phyloP scores from a whole-genome alignment of 768 basidiomycete genomes.

The Zangia roseola region DNA sequence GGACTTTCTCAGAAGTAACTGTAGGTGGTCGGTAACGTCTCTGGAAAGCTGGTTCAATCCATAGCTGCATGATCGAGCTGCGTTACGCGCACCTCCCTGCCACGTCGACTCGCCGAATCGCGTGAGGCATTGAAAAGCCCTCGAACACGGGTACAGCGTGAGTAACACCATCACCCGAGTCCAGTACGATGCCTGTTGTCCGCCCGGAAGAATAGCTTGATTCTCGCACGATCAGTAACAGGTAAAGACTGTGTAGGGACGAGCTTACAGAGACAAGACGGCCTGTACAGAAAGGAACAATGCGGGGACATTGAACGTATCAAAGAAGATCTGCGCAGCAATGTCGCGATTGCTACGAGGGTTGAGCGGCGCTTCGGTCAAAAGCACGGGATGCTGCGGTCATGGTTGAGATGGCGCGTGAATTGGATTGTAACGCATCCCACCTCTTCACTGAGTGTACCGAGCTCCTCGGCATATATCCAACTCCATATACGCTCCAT shows the following conservation, averaged over 20 bases:
- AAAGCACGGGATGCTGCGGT: constrained; percentile 87
- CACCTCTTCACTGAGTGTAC: constrained; percentile 96
- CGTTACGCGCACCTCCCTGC: constrained; percentile 73
- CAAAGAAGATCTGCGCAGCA: constrained; percentile 98
- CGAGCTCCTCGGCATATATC: constrained; percentile 95
- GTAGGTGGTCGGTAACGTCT: constrained; percentile 96
- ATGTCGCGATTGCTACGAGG: constrained; percentile 95
- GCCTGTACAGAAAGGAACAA: constrained; percentile 97
- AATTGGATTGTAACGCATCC: constrained; percentile 12
- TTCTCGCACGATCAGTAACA: constrained; percentile 11
- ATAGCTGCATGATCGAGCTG: background rate
- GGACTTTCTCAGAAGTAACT: constrained; percentile 88
- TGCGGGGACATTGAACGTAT: constrained; percentile 99
- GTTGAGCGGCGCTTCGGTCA: constrained; percentile 97
- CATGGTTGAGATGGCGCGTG: constrained; percentile 7
- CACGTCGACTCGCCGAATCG: constrained; percentile 92
- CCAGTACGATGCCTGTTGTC: constrained; percentile 98
- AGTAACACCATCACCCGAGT: constrained; percentile 98
- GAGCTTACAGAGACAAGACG: constrained; percentile 87
- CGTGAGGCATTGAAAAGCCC: constrained; percentile 99
- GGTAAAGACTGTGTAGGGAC: background rate
- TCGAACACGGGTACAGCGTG: constrained; percentile 99
- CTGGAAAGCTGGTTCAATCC: constrained; percentile 39
- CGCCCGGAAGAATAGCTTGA: constrained; percentile 94
- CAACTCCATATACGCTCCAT: constrained; percentile 99